Percentiles rank a stretch among this genome's conserved stretches.
phyloP scores from a whole-genome alignment of 2,329 filamentous ascomycete genomes.

The Sporothrix pseudoabietina region DNA sequence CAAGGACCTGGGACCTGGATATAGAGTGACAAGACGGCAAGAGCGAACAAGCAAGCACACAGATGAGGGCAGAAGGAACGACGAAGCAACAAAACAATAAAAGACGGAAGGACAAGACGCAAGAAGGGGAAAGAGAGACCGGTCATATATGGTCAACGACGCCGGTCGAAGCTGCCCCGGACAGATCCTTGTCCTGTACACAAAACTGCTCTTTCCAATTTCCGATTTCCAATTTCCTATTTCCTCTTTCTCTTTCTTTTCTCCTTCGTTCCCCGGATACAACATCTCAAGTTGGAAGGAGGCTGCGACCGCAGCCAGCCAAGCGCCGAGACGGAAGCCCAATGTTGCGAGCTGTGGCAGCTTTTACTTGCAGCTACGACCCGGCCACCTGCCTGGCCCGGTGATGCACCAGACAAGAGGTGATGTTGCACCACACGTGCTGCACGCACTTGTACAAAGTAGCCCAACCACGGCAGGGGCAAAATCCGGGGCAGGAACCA shows the following conservation, averaged over 20 bases:
- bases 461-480: neutral
- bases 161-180: neutral
- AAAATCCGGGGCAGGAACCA: neutral
- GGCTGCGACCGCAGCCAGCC: neutral
- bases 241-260: neutral
- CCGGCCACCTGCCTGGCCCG: neutral
- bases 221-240: too few species aligned
- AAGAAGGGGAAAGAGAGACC: constrained; percentile 23
- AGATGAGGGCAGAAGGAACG: neutral
- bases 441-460: neutral
- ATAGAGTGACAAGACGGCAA: neutral
- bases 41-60: neutral
- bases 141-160: neutral
- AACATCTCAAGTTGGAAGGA: constrained; percentile 17
- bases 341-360: neutral
- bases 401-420: neutral
- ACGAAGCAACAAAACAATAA: neutral
- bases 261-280: neutral
- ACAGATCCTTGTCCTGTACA: neutral
- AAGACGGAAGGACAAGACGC: neutral
- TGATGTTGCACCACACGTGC: constrained; percentile 12
- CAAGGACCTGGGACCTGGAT: neutral
- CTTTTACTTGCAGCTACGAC: neutral
- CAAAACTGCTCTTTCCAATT: neutral
- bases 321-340: neutral